Evolutionary conservation across 2,329 filamentous ascomycete genomes (phyloP), one percentile per base, ranked within the genome.

Genomic region (Botrytis pseudocinerea): DNA sequence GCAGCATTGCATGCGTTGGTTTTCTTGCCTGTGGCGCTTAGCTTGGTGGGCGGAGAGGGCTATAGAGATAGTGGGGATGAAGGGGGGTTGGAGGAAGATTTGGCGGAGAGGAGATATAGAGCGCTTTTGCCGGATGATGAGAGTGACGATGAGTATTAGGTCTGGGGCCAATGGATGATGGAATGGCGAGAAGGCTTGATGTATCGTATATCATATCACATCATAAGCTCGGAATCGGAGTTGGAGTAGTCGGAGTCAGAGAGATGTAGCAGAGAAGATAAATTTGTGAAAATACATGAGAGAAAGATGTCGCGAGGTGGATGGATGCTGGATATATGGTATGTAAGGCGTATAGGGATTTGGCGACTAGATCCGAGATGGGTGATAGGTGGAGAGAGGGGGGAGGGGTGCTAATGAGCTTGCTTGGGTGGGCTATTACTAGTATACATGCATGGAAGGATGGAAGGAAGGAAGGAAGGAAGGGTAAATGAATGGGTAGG

Each of bases 1-100:
- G 97, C 95, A 4, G 93, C 93, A 12, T 87, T 91, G 16, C 96
- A 99, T 82, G 94, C 96, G 0, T 85, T 99, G 65, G 88, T 99
- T 12, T 97, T 98, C 82, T 84, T 99, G 78, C 96, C 96, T 0
- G 96, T 98, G 1, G 92, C 93, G 2, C 85, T 99, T 76, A 97
- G 93, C 80, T 85, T 98, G 68, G 87, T 93, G 69, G 96, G 96
- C 28, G 96, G 96, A 1, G 89, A 91, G 77, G 95, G 95, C 4
- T 98, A 97, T 80, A 87, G 94, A 54, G 94, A 98, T 79, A 91
- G 93, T 0, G 94, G 97, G 80, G 91, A 90, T 70, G 93, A 97
- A 79, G 94, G 95, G 3, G 94, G 95, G 0, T 85, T 98, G 35
- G 94, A 97, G 80, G 94, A 97, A 79, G 95, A 98, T 80, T 84